Base-by-base conservation (phyloP, 108 stramenopile genomes). In the Nitzschia inconspicua region DNA sequence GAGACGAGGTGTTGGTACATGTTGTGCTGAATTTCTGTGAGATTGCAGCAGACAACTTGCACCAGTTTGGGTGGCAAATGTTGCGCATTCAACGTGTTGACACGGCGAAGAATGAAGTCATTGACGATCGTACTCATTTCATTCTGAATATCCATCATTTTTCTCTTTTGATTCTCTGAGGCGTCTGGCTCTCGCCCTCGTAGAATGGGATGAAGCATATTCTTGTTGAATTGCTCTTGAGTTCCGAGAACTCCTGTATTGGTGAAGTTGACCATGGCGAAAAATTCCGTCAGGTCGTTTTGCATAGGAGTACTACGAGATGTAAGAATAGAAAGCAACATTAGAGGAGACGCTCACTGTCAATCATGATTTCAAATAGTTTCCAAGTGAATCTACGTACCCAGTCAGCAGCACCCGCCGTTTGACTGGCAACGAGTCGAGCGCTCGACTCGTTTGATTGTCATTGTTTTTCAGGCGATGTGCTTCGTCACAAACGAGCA, bases 381-480 rank as follows among this genome's bases (percentile, higher is more conserved):
- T 20, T 39, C 16, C 13, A 18, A 56, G 10, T 6, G 36, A 11
- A 36, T 47, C 7, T 61, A 61, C 60, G n/a, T n/a, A n/a, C n/a
- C n/a, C 60, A 4, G 95, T 94, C 28, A 99, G 72, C 16, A 99
- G 65, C 0, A 99, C 89, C 18, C 98, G 81, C 11, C 92, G 88
- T 62, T 83, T 79, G 59, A 88, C 87, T 4, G 93, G 85, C 14
- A 99, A 46, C 22, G 78, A 79, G 51, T 82, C 75, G 55, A 97
- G 78, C 0, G 96, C 95, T 64, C 82, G 82, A 46, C 82, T 64
- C 1, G 96, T 97, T 59, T 94, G 95, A 47, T 95, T 96, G 30
- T 98, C 96, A 19, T 85, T 79, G 87, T 99, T 99, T 65, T 99
- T 99, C 41, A 99, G 91, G 13, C 96, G 91, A 78, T 98, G 97